These are phyloP conservation scores for Diaporthe velutina DNA, from an alignment of 2,329 filamentous ascomycete genomes.

Conservation along the genomic window DNA sequence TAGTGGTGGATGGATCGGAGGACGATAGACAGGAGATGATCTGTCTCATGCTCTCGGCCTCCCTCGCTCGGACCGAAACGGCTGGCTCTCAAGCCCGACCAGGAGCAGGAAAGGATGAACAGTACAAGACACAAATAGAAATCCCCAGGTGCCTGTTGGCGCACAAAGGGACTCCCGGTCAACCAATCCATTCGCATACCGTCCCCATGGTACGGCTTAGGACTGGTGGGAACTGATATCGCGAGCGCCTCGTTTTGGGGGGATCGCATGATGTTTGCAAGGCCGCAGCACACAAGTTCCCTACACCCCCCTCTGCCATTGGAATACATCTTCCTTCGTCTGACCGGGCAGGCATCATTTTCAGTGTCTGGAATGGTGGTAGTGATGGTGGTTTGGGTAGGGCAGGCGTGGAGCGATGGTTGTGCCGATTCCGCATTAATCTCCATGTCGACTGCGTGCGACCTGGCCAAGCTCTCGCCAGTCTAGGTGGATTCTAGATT, in stretches of 20 bases:
- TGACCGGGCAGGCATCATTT: not conserved
- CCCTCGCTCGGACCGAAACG: not conserved
- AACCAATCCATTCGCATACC: not conserved
- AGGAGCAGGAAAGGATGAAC: not conserved
- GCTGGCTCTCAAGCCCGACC: not conserved
- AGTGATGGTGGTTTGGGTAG: not conserved
- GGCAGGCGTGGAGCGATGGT: too few species aligned
- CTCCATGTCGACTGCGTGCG: not conserved
- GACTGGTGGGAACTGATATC: not conserved
- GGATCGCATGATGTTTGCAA: not conserved
- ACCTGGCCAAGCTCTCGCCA: not conserved
- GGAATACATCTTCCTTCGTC: not conserved
- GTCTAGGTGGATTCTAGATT: not conserved
- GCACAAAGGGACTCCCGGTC: not conserved
- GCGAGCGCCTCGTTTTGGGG: not conserved
- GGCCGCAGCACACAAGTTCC: not conserved
- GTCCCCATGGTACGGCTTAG: not conserved
- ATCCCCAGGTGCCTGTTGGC: not conserved
- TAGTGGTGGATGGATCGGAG: too few species aligned
- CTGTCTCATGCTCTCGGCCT: not conserved
- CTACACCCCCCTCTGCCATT: not conserved
- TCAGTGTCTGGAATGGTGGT: not conserved
- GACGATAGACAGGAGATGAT: not conserved
- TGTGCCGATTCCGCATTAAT: not conserved
- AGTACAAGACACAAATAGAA: not conserved